Conservation (phyloP, 2,329 filamentous ascomycete species). For the Beauveria australis region DNA sequence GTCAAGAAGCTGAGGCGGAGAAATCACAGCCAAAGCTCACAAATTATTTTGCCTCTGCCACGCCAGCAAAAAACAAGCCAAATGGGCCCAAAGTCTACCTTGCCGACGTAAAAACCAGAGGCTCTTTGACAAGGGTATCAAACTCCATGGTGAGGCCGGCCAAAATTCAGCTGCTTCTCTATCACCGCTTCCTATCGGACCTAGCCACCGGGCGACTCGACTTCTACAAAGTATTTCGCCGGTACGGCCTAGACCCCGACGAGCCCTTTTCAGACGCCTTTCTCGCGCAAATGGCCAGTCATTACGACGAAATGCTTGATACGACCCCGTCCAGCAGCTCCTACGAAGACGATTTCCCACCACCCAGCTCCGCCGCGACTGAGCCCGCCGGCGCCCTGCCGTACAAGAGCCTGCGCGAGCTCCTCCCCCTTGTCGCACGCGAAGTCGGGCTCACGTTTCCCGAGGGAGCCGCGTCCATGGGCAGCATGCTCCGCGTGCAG, state of each 20-base stretch:
- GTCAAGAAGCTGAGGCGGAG: conserved; percentile 21
- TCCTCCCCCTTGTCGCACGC: conserved; percentile 35
- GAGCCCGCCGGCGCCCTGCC: conserved; percentile 29
- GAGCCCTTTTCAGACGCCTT: conserved; percentile 70
- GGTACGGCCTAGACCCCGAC: conserved; percentile 61
- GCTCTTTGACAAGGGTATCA: conserved; percentile 54
- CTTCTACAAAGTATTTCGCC: conserved; percentile 57
- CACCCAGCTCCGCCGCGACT: not conserved
- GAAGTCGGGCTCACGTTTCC: conserved; percentile 48
- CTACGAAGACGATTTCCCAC: not conserved
- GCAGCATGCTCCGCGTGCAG: conserved; percentile 43
- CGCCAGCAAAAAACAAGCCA: not conserved
- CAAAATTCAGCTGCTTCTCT: conserved; percentile 81
- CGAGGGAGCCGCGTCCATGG: conserved; percentile 37
- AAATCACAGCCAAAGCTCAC: conserved; percentile 30
- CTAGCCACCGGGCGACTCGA: conserved; percentile 66
- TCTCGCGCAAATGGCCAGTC: conserved; percentile 60
- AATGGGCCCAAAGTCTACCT: conserved; percentile 52
- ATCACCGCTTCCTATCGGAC: conserved; percentile 73
- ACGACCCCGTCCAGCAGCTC: conserved; percentile 33
- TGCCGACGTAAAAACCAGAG: conserved; percentile 81
- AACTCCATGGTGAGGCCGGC: conserved; percentile 65
- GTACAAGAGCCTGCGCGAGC: conserved; percentile 40
- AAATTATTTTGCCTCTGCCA: conserved; percentile 29
- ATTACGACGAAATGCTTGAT: conserved; percentile 59